These are phyloP conservation scores for Knufia petricola DNA, from an alignment of 2,329 filamentous ascomycete species.

Conservation along the genomic window DNA sequence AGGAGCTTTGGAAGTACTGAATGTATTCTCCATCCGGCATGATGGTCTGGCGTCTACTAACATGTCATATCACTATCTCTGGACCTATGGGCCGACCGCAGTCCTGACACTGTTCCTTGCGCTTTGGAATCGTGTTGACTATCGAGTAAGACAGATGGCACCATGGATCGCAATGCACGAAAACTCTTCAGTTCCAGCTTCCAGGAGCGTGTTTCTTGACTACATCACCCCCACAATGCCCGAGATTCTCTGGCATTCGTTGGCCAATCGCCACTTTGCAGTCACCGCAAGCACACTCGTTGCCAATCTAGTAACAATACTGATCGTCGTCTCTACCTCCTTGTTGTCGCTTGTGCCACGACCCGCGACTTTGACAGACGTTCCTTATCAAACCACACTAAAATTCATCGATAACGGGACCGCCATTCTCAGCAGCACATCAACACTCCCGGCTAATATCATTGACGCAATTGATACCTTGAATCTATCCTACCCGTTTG, in stretches of 20 bases:
- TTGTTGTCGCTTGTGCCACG: background rate
- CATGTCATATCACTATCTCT: slow-evolving; percentile 5
- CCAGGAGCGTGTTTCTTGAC: slow-evolving; percentile 3
- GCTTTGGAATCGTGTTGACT: slow-evolving; percentile 5
- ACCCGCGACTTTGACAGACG: background rate
- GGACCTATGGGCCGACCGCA: slow-evolving; percentile 9
- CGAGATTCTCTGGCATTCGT: background rate
- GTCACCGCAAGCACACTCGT: background rate
- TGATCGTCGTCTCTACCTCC: background rate
- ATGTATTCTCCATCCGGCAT: background rate
- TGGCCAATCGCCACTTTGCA: background rate
- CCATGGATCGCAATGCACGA: slow-evolving; percentile 1
- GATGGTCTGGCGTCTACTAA: slow-evolving; percentile 5
- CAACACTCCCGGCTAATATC: background rate
- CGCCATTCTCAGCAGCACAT: background rate
- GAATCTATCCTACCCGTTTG: background rate
- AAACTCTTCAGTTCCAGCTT: background rate
- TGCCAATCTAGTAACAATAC: background rate
- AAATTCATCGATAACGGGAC: background rate
- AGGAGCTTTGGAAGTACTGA: background rate
- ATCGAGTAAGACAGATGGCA: slow-evolving; percentile 8
- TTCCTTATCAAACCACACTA: background rate
- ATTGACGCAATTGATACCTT: background rate
- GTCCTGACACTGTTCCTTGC: slow-evolving; percentile 5
- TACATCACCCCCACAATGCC: slow-evolving; percentile 5